Conservation (phyloP, 768 basidiomycete species). For the Hemileccinum rubropunctum region DNA sequence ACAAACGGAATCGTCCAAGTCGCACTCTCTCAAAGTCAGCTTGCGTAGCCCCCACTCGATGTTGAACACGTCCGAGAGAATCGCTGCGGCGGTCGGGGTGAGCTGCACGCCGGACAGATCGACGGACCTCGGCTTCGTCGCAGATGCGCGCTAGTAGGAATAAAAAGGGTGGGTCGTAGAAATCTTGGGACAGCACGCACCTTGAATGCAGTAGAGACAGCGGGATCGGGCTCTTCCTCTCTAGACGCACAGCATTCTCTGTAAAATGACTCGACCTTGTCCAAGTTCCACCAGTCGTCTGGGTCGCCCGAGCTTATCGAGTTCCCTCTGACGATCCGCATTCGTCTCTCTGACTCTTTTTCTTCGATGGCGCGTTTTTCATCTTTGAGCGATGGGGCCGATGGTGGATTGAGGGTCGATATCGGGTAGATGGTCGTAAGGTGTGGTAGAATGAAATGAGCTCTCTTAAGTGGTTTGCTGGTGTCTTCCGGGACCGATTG, state of each 20-base stretch:
- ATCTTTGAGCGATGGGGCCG: conserved; percentile 71
- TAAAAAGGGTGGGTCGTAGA: neutral
- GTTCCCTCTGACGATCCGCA: conserved; percentile 60
- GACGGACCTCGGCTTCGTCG: conserved; percentile 61
- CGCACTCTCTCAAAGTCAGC: conserved; percentile 81
- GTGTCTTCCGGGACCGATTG: conserved; percentile 37
- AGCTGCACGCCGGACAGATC: conserved; percentile 82
- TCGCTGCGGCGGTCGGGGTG: conserved; percentile 63
- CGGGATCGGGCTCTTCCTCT: conserved; percentile 66
- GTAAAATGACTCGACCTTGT: conserved; percentile 84
- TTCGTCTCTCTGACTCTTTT: conserved; percentile 65
- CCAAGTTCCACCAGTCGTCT: conserved; percentile 81
- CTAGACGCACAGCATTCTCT: conserved; percentile 78
- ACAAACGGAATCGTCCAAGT: conserved; percentile 76
- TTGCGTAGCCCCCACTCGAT: conserved; percentile 93
- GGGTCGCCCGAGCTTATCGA: conserved; percentile 33
- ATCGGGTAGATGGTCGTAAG: conserved; percentile 91
- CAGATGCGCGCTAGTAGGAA: conserved; percentile 45
- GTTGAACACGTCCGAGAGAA: conserved; percentile 86
- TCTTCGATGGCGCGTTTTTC: conserved; percentile 82
- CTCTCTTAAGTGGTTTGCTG: conserved; percentile 70
- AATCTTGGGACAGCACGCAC: conserved; percentile 34
- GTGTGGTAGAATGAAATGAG: conserved; percentile 88
- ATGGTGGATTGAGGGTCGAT: conserved; percentile 79
- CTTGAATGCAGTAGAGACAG: conserved; percentile 69